Conservation (phyloP, 2,329 filamentous ascomycete genomes). For the Epichloe hybrida region DNA sequence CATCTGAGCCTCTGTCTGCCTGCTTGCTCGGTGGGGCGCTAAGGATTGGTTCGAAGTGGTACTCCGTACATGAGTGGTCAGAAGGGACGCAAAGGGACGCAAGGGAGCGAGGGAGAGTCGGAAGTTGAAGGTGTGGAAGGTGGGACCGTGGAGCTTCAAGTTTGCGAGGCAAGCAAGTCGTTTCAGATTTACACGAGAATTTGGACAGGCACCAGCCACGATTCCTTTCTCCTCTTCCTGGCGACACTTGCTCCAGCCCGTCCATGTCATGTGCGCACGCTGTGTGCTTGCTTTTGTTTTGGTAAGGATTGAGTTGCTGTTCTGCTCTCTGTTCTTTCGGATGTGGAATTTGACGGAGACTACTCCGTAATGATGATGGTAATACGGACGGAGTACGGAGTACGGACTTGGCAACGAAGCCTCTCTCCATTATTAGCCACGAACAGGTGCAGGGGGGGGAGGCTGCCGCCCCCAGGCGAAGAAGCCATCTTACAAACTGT, state of each 20-base stretch:
- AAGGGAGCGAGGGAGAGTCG: not conserved
- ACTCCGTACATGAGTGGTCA: no score
- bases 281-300: no score
- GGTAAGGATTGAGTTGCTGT: no score
- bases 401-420: not conserved
- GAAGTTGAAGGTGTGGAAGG: not conserved
- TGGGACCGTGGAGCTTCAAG: not conserved
- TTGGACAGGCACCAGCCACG: not conserved
- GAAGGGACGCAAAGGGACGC: not conserved
- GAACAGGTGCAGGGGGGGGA: not conserved
- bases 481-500: not conserved
- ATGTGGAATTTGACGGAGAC: no score
- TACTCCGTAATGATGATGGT: no score
- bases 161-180: not conserved
- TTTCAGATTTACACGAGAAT: conserved; percentile 1
- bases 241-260: not conserved
- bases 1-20: not conserved
- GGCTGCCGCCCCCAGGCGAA: not conserved
- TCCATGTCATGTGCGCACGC: not conserved
- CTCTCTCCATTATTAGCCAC: not conserved
- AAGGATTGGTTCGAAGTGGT: no score
- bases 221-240: not conserved
- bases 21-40: not conserved
- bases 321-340: no score
- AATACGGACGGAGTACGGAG: no score